Percentiles rank a stretch among this genome's conserved stretches.
These are phyloP conservation scores for Candida coleopterorum DNA, from an alignment of 805 yeast genomes.

Conservation along the genomic window DNA sequence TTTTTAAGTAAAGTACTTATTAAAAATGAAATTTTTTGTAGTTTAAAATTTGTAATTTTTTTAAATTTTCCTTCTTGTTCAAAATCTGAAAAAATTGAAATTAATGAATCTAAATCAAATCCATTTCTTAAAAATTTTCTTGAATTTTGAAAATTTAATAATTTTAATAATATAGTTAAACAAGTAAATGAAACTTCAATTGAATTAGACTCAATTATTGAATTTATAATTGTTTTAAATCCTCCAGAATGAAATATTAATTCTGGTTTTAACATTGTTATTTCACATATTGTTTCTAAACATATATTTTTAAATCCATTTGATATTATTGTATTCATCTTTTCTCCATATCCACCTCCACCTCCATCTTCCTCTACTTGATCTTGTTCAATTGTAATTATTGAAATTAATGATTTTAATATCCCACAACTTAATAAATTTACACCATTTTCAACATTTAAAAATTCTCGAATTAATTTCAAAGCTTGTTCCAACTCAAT, in stretches of 20 bases:
- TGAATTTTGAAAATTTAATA: slow-evolving; percentile 55
- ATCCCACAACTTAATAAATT: slow-evolving; percentile 56
- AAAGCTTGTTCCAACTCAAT: slow-evolving; percentile 76
- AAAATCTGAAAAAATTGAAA: slow-evolving; percentile 68
- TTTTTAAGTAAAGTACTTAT: slow-evolving; percentile 59
- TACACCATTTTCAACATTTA: slow-evolving; percentile 49
- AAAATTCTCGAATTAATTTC: slow-evolving; percentile 59
- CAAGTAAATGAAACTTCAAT: slow-evolving; percentile 16
- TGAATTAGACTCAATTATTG: slow-evolving; percentile 36
- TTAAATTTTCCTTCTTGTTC: slow-evolving; percentile 9
- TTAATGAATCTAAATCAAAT: slow-evolving; percentile 54
- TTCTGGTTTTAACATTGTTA: slow-evolving; percentile 35
- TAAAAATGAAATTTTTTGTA: slow-evolving; percentile 58
- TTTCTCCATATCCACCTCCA: no score
- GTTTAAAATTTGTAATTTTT: slow-evolving; percentile 34
- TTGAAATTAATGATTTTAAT: slow-evolving; percentile 59
- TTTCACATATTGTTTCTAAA: slow-evolving; percentile 36
- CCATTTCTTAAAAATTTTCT: slow-evolving; percentile 55
- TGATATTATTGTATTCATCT: slow-evolving; percentile 9
- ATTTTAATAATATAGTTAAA: slow-evolving; percentile 37
- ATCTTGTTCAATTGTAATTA: slow-evolving; percentile 45
- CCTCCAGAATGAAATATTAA: slow-evolving; percentile 49
- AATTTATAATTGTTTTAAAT: slow-evolving; percentile 42
- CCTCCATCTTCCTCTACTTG: slow-evolving; percentile 4
- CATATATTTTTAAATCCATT: slow-evolving; percentile 43